Evolutionary conservation across 805 yeast genomes (phyloP), one percentile per base, ranked within the genome.

Genomic region (Cyberlindnera nakhonratchasimensis): DNA sequence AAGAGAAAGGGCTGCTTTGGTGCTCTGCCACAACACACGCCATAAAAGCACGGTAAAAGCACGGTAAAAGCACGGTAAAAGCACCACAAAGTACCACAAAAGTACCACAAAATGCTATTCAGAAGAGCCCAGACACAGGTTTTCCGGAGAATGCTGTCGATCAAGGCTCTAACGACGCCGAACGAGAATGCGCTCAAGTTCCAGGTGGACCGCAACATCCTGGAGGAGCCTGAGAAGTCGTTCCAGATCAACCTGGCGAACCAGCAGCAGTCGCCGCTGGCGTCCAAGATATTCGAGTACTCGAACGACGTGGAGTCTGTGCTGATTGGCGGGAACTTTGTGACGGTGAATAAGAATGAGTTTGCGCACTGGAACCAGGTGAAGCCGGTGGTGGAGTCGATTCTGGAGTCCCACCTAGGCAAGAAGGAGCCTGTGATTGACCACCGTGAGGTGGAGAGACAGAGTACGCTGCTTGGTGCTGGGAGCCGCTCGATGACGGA

Each of bases 181-280:
- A 83, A 83, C 55, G 86, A 79, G 39, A 79, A 84, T 59, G 89
- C 93, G 1, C 63, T 84, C 42, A 84, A 84, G 56, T 84, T 81
- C 56, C 66, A 81, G 55, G 16, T 59, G 51, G 49, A 61, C 62
- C 42, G 53, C 51, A 32, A 66, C 62, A 53, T 82, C 16, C 34
- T 55, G 2, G 40, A 43, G 8, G 46, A 48, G 7, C 46, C 48
- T 17, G 36, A 34, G 21, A 34, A 43, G 4, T 55, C 60, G 10
- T 51, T 44, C 34, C 58, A 55, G 42, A 51, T 54, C 29, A 51
- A 44, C 34, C 18, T 51, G 10, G 35, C 45, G 6, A 55, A 54
- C 24, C 55, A 63, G 6, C 49, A 53, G 6, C 71, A 68, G 51
- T 82, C 90, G 0, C 86, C 85, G 8, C 63, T 84, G 36, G 88